A percentile compares a stretch with the other conserved stretches of the same genome.
phyloP scores from a whole-genome alignment of 345 rosid species.

The Eucalyptus tenuipes region DNA sequence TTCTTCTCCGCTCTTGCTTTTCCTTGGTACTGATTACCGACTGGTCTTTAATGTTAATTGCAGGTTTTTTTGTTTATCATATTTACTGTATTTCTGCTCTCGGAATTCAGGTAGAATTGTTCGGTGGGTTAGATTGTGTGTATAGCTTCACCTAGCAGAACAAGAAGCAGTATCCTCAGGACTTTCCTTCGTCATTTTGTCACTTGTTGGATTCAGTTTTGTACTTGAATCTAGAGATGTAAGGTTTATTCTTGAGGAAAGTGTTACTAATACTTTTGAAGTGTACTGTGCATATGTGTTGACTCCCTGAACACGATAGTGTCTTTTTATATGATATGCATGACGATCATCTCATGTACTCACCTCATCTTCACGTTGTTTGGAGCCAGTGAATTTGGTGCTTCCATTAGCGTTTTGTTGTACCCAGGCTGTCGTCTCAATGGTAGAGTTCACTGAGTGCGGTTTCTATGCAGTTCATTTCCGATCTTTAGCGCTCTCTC shows the following conservation, averaged over 20 bases:
- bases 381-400: not conserved
- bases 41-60: not conserved
- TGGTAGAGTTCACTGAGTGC: not conserved
- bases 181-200: not conserved
- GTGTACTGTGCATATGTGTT: not conserved
- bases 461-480: not conserved
- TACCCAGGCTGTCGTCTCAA: not conserved
- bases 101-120: not conserved
- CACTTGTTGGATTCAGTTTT: not conserved
- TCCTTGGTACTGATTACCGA: not conserved
- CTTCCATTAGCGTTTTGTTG: not conserved
- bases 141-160: not conserved
- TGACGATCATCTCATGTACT: not conserved
- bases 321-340: not conserved
- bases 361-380: not conserved
- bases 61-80: not conserved
- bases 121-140: not conserved
- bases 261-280: not conserved
- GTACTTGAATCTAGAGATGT: not conserved
- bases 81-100: not conserved
- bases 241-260: not conserved
- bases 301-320: not conserved
- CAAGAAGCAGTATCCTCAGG: not conserved
- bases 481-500: not conserved
- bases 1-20: not conserved